phyloP scores from a whole-genome alignment of 768 basidiomycete genomes.

The Nidularia pulvinata region DNA sequence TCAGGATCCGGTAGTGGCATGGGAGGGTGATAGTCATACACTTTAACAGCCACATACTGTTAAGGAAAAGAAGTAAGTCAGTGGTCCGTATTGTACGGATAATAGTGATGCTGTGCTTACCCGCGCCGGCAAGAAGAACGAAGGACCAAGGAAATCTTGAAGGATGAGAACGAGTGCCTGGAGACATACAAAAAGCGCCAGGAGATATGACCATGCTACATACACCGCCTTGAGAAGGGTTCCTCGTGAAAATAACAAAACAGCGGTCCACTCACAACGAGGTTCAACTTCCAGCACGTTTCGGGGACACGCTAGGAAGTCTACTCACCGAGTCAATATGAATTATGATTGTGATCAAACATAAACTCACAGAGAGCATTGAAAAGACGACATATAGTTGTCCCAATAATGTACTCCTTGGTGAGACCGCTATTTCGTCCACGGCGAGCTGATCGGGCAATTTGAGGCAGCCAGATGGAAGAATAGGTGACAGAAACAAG shows the following conservation, averaged over 20 bases:
- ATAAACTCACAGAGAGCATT: slow-evolving; percentile 69
- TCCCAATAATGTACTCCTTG: slow-evolving; percentile 75
- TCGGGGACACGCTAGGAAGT: slow-evolving; percentile 80
- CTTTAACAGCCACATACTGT: slow-evolving; percentile 59
- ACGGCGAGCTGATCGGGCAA: slow-evolving; percentile 71
- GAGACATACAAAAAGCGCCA: slow-evolving; percentile 58
- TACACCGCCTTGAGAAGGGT: not conserved
- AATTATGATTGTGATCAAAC: not conserved
- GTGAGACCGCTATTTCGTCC: slow-evolving; percentile 71
- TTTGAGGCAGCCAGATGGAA: slow-evolving; percentile 85
- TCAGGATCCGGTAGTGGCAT: slow-evolving; percentile 74
- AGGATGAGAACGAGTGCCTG: slow-evolving; percentile 66
- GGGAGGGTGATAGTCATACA: slow-evolving; percentile 86
- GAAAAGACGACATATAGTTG: slow-evolving; percentile 68
- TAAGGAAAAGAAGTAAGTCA: not conserved
- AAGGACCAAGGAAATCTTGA: slow-evolving; percentile 77
- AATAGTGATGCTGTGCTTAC: slow-evolving; percentile 34
- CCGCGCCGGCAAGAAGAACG: slow-evolving; percentile 79
- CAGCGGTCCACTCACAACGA: slow-evolving; percentile 46
- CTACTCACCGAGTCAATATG: slow-evolving; percentile 33
- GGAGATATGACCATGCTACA: slow-evolving; percentile 63
- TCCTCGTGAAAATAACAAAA: not conserved
- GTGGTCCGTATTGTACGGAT: not conserved
- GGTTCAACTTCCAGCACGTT: slow-evolving; percentile 86
- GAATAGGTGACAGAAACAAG: slow-evolving; percentile 74